phyloP scores from a whole-genome alignment of 2,329 filamentous ascomycete species.

The Plectosphaerella plurivora region DNA sequence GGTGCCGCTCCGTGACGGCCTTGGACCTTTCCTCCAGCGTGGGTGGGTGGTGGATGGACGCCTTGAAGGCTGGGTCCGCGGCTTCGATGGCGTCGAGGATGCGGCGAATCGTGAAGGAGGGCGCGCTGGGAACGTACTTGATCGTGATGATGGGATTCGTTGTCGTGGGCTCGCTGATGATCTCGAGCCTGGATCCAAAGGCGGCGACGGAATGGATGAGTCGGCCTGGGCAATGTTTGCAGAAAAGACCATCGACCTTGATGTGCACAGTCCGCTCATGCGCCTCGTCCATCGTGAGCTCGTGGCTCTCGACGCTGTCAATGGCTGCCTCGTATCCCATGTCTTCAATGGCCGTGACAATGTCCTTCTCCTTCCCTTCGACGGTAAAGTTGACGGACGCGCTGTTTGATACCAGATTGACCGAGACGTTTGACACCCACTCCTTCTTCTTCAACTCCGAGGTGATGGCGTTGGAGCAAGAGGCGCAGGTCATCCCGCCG shows the following conservation, averaged over 20 bases:
- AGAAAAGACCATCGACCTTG: slow-evolving; percentile 68
- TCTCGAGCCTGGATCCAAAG: slow-evolving; percentile 45
- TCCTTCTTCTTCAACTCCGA: slow-evolving; percentile 51
- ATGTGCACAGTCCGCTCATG: slow-evolving; percentile 58
- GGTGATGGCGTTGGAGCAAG: slow-evolving; percentile 62
- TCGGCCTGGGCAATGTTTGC: slow-evolving; percentile 62
- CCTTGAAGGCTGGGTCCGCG: slow-evolving; percentile 60
- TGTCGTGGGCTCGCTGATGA: slow-evolving; percentile 52
- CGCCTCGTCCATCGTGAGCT: slow-evolving; percentile 20
- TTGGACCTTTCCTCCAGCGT: slow-evolving; percentile 79
- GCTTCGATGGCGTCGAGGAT: slow-evolving; percentile 66
- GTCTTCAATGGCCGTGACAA: slow-evolving; percentile 37
- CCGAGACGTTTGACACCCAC: slow-evolving; percentile 46
- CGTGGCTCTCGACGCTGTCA: slow-evolving; percentile 31
- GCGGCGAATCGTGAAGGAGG: slow-evolving; percentile 68
- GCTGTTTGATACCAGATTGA: slow-evolving; percentile 57
- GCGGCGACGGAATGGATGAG: slow-evolving; percentile 49
- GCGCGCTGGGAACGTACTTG: slow-evolving; percentile 64
- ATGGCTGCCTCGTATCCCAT: slow-evolving; percentile 57
- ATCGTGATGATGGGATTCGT: slow-evolving; percentile 65
- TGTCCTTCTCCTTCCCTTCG: slow-evolving; percentile 10
- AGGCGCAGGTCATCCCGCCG: slow-evolving; percentile 69
- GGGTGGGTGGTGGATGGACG: slow-evolving; percentile 72
- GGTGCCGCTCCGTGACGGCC: slow-evolving; percentile 66
- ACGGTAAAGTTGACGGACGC: slow-evolving; percentile 45